Evolutionary conservation across 2,329 filamentous ascomycete genomes (phyloP).

Genomic region (Zymoseptoria tritici): DNA sequence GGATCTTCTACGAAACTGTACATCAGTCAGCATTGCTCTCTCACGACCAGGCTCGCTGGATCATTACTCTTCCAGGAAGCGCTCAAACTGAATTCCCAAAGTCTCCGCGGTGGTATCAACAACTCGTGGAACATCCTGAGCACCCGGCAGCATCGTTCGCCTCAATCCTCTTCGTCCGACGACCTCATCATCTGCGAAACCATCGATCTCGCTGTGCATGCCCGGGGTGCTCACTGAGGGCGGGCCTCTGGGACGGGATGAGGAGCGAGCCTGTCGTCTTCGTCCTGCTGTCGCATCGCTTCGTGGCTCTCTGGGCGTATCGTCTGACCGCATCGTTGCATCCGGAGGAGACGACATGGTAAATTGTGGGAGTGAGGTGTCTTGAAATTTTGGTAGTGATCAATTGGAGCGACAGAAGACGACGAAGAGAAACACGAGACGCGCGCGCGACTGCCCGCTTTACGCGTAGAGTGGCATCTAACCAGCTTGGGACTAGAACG

Average conservation of each 20-base stretch:
- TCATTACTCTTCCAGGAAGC: constrained; percentile 67
- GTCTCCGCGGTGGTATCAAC: constrained; percentile 69
- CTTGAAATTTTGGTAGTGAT: not conserved
- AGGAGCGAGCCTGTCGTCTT: constrained; percentile 37
- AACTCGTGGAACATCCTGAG: constrained; percentile 57
- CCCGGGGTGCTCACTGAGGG: constrained; percentile 46
- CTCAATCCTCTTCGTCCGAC: constrained; percentile 47
- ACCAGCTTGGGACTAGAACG: too few species aligned
- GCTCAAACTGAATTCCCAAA: constrained; percentile 69
- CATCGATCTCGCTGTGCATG: constrained; percentile 49
- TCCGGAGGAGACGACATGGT: constrained; percentile 48
- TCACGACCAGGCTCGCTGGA: not conserved
- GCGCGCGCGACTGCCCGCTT: constrained; percentile 3
- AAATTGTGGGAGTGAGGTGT: not conserved
- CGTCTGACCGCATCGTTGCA: constrained; percentile 43
- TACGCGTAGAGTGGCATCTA: not conserved
- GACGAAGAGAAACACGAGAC: constrained; percentile 4
- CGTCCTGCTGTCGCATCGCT: constrained; percentile 31
- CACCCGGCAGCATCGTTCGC: constrained; percentile 37
- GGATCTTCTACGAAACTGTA: constrained; percentile 60
- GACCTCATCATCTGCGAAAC: constrained; percentile 55
- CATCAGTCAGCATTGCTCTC: constrained; percentile 4
- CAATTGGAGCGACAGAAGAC: not conserved
- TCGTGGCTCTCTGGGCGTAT: constrained; percentile 31
- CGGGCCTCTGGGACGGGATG: constrained; percentile 49